A percentile compares a stretch with the other conserved stretches of the same genome.
phyloP scores from a whole-genome alignment of 768 basidiomycete genomes.

The Kwoniella dejecticola region DNA sequence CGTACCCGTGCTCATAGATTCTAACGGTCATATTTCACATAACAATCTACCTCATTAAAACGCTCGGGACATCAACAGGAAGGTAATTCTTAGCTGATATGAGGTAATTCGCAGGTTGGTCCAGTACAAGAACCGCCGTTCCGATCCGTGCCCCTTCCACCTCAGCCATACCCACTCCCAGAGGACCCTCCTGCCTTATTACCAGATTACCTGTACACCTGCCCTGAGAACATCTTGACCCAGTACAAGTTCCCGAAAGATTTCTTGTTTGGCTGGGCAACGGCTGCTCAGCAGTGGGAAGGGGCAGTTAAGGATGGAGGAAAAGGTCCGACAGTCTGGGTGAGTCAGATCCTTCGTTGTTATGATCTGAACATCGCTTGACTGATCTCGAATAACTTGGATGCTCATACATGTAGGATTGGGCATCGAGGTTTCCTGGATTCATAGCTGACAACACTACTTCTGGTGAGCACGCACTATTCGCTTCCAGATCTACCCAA shows the following conservation, averaged over 20 bases:
- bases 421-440: constrained; percentile 22
- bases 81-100: too few relatives aligned
- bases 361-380: too few relatives aligned
- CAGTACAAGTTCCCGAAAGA: constrained; percentile 60
- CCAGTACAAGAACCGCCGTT: constrained; percentile 20
- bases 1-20: too few relatives aligned
- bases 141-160: constrained; percentile 10
- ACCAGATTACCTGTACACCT: constrained; percentile 16
- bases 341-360: too few relatives aligned
- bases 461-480: constrained; percentile 18
- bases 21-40: too few relatives aligned
- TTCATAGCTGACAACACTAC: constrained; percentile 29
- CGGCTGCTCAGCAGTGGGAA: constrained; percentile 63
- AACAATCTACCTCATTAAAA: too few relatives aligned
- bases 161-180: constrained; percentile 24
- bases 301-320: constrained; percentile 55
- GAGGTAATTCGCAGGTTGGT: constrained; percentile 14
- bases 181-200: constrained; percentile 20
- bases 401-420: too few relatives aligned
- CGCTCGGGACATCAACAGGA: too few relatives aligned
- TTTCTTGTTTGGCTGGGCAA: constrained; percentile 63
- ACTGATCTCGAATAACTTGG: too few relatives aligned
- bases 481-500: too few relatives aligned
- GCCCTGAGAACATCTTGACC: constrained; percentile 59
- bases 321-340: constrained; percentile 54